A percentile compares a stretch with the other conserved stretches of the same genome.
These are phyloP conservation scores for Fusarium euwallaceae DNA, from an alignment of 2,329 filamentous ascomycete species.

Conservation along the genomic window DNA sequence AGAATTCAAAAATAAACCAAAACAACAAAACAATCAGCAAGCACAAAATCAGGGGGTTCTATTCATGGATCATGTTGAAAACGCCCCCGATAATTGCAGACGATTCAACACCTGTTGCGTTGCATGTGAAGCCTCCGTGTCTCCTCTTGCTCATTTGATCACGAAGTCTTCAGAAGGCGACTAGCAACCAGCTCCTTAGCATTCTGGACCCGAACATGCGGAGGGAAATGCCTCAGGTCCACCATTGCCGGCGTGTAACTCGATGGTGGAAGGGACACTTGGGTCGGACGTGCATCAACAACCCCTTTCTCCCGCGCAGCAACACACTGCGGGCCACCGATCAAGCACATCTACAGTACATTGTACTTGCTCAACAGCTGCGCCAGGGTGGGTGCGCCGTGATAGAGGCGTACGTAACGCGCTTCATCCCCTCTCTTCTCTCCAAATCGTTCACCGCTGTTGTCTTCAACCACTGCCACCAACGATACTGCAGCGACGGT, in stretches of 20 bases:
- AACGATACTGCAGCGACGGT: constrained; percentile 16
- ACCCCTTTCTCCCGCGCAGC: constrained; percentile 41
- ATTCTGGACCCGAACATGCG: constrained; percentile 37
- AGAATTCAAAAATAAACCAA: neutral
- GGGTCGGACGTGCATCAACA: constrained; percentile 28
- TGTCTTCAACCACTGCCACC: constrained; percentile 38
- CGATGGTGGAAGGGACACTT: constrained; percentile 14
- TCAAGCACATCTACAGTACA: constrained; percentile 22
- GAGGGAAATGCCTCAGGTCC: constrained; percentile 53
- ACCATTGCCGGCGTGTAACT: constrained; percentile 35
- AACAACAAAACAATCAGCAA: constrained; percentile 1
- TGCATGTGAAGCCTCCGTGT: neutral
- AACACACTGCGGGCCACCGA: constrained; percentile 22
- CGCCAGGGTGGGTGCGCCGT: constrained; percentile 37
- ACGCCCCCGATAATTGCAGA: neutral
- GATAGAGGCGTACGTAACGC: constrained; percentile 34
- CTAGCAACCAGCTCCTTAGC: constrained; percentile 1
- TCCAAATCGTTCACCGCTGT: constrained; percentile 43
- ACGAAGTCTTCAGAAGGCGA: neutral
- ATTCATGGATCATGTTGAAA: neutral
- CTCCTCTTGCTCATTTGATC: constrained; percentile 4
- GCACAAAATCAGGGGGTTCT: constrained; percentile 2
- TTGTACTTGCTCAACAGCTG: constrained; percentile 36
- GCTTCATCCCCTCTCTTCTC: constrained; percentile 24
- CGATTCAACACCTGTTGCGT: neutral